phyloP scores from a whole-genome alignment of 2,329 filamentous ascomycete genomes.

The Fusarium zealandicum region DNA sequence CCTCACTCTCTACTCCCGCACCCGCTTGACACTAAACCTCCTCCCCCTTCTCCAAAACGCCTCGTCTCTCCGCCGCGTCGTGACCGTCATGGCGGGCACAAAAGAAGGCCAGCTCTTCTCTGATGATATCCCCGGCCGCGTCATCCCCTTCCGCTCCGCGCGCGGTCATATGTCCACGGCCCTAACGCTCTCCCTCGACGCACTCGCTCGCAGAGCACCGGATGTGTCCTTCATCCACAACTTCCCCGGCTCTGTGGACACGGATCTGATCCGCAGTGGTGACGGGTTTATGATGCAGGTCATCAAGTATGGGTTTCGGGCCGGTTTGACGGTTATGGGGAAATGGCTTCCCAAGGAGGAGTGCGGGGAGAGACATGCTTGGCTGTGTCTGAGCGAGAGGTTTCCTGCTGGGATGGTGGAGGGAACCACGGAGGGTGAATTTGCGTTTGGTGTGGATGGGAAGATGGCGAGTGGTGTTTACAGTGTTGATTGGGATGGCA shows the following conservation, averaged over 20 bases:
- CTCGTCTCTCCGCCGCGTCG: constrained; percentile 31
- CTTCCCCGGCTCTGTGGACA: constrained; percentile 42
- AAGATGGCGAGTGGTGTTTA: constrained; percentile 36
- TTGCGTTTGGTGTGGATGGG: constrained; percentile 31
- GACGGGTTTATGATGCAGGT: constrained; percentile 29
- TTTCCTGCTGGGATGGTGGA: constrained; percentile 21
- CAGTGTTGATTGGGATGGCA: constrained; percentile 35
- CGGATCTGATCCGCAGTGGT: constrained; percentile 33
- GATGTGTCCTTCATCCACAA: constrained; percentile 43
- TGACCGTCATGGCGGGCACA: constrained; percentile 39
- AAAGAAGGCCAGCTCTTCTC: constrained; percentile 26
- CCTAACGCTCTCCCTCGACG: constrained; percentile 40
- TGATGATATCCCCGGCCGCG: constrained; percentile 37
- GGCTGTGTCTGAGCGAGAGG: constrained; percentile 31
- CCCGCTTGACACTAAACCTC: constrained; percentile 63
- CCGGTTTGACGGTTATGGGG: constrained; percentile 2
- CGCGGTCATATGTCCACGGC: constrained; percentile 36
- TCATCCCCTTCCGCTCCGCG: constrained; percentile 25
- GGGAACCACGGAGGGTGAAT: background rate
- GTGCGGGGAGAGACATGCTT: constrained; percentile 38
- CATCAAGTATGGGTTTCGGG: constrained; percentile 24
- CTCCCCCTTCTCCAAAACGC: constrained; percentile 57
- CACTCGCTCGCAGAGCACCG: constrained; percentile 29
- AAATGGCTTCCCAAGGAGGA: constrained; percentile 32
- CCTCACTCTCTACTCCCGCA: constrained; percentile 64